These are phyloP conservation scores for Daldinia vernicosa DNA, from an alignment of 495 filamentous ascomycete genomes.

Conservation along the genomic window DNA sequence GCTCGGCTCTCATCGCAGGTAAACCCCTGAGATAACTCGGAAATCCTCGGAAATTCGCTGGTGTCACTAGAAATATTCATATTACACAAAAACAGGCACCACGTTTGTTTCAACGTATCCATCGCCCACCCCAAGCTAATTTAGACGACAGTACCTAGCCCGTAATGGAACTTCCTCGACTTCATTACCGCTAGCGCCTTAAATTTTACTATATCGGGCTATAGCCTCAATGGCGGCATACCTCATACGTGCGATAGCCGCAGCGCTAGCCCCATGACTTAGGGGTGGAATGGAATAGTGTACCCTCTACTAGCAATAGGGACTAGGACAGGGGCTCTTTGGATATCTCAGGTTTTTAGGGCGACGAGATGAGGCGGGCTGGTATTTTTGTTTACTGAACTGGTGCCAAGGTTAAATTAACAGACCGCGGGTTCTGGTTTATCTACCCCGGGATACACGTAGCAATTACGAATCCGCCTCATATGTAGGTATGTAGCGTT, in stretches of 20 bases:
- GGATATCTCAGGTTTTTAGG: background rate
- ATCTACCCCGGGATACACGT: slow-evolving; percentile 1
- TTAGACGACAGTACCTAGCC: background rate
- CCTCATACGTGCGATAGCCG: background rate
- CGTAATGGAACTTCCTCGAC: background rate
- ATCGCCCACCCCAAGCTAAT: background rate
- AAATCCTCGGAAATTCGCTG: slow-evolving; percentile 3
- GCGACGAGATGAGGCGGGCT: slow-evolving; percentile 4
- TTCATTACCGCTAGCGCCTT: background rate
- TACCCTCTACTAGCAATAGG: slow-evolving; percentile 12
- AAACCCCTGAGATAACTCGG: background rate
- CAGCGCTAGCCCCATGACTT: slow-evolving; percentile 14
- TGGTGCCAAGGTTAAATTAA: slow-evolving; percentile 8
- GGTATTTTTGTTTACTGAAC: slow-evolving; percentile 22
- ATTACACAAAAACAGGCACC: background rate
- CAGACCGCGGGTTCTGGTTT: slow-evolving; percentile 9
- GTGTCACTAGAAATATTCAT: slow-evolving; percentile 2
- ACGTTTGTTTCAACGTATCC: background rate
- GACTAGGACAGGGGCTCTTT: background rate
- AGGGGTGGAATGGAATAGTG: background rate
- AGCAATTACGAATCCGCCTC: background rate
- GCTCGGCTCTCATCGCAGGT: background rate
- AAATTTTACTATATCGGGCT: background rate
- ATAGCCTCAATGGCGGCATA: background rate
- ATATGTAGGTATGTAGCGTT: background rate